Base-by-base conservation (phyloP, 106 monocot species). In the Agapanthus africanus region DNA sequence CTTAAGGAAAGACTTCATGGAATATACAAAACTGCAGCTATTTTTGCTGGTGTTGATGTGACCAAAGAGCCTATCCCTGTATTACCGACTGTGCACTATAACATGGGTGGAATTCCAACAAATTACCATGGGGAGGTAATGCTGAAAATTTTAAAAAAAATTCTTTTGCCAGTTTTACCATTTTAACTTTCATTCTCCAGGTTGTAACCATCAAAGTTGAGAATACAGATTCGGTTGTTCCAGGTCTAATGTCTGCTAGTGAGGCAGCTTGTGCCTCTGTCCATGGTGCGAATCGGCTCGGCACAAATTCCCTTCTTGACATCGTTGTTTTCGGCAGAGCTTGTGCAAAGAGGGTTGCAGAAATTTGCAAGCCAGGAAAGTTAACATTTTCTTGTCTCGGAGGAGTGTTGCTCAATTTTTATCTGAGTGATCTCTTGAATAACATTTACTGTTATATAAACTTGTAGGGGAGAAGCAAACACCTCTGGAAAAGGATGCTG, bases 11-110 rank as follows among this genome's bases (percentile, higher is more conserved):
- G 97, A 60, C 92, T 99, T 78, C 97, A 92, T 63, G 97, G 97
- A n/a, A 99, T 99, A 78, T 99, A 92, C 22, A 89, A 99, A 76
- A 99, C 97, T 63, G 92, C 97, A 77, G 97, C 97, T 22, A 99
- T 99, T 64, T 97, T 99, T 87, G 80, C 97, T 57, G 97, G 97
- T 72, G 97, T 99, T 76, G 97, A 99, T 74, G 97, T 99, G 32
- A 99, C 97, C 27, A 99, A 99, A 79, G 97, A 99, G 70, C 97
- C 97, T 25, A 99, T 99, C 25, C 97, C 97, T 63, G 97, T 99
- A 66, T 74, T 99, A 62, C 97, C 97, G 38, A 99, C 97, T 35
- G 97, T 99, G 18, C 97, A 99, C 70, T 99, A 99, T 70, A 99
- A 99, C 67, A 99, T 99, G 97, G 97, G 97, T 79, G 97, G 97